These are phyloP conservation scores for Microstroma glucosiphilum DNA, from an alignment of 1,284 basidiomycete species.

Conservation along the genomic window DNA sequence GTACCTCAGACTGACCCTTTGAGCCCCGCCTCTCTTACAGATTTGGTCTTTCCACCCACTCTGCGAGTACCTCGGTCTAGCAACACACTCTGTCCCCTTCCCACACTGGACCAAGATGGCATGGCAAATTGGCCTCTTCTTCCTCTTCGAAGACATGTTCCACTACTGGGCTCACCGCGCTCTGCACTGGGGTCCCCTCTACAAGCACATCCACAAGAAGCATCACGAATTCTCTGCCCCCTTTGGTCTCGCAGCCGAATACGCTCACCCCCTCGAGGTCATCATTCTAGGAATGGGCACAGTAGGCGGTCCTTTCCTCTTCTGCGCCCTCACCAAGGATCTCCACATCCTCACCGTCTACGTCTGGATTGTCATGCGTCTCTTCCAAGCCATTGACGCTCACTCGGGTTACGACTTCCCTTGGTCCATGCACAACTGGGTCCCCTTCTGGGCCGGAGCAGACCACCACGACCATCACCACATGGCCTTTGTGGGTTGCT, in stretches of 20 bases:
- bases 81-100: conserved; percentile 88
- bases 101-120: conserved; percentile 55
- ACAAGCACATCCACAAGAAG: conserved; percentile 93
- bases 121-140: conserved; percentile 81
- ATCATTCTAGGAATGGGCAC: conserved; percentile 81
- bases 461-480: conserved; percentile 73
- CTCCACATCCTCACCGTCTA: conserved; percentile 85
- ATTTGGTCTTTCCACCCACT: conserved; percentile 96
- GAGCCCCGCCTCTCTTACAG: conserved; percentile 53
- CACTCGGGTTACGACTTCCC: conserved; percentile 79
- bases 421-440: conserved; percentile 80
- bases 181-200: conserved; percentile 81
- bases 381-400: conserved; percentile 96
- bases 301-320: conserved; percentile 79
- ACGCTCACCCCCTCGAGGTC: conserved; percentile 89
- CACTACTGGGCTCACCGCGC: conserved; percentile 75
- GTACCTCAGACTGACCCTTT: background rate
- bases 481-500: conserved; percentile 45
- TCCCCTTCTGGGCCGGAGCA: conserved; percentile 97
- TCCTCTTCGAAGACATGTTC: conserved; percentile 92
- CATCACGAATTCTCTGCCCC: conserved; percentile 95
- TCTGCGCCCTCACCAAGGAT: conserved; percentile 60
- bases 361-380: conserved; percentile 83
- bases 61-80: conserved; percentile 81
- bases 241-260: conserved; percentile 95